These are phyloP conservation scores for Termitomyces eurrhizus DNA, from an alignment of 768 basidiomycete genomes.

Conservation along the genomic window DNA sequence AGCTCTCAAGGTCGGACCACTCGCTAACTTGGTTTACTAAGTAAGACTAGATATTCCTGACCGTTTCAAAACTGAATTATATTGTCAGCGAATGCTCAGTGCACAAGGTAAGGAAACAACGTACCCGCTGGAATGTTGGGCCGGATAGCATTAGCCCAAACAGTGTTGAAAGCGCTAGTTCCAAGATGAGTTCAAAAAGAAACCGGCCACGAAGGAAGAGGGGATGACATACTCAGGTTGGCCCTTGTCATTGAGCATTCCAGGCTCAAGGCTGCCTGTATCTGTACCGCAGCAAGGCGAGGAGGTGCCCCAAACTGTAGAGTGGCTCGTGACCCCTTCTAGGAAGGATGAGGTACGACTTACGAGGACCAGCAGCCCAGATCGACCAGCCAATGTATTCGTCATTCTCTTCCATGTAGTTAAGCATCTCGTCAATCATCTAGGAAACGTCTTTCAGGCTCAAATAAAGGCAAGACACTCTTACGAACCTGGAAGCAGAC, in stretches of 20 bases:
- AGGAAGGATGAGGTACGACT: slow-evolving; percentile 10
- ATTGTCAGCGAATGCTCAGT: neutral
- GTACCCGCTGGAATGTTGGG: slow-evolving; percentile 32
- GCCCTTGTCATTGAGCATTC: slow-evolving; percentile 31
- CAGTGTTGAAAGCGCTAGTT: slow-evolving; percentile 31
- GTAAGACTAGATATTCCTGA: slow-evolving; percentile 16
- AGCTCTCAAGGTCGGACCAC: neutral
- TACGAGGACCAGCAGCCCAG: slow-evolving; percentile 46
- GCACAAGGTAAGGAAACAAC: neutral
- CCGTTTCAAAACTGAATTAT: slow-evolving; percentile 13
- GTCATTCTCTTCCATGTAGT: slow-evolving; percentile 36
- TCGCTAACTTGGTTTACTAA: neutral
- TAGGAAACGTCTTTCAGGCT: neutral
- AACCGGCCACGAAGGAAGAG: neutral
- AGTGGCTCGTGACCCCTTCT: neutral
- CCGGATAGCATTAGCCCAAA: slow-evolving; percentile 32
- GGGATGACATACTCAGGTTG: slow-evolving; percentile 28
- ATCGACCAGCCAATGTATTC: slow-evolving; percentile 46
- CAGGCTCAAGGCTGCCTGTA: slow-evolving; percentile 42
- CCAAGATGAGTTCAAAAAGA: neutral
- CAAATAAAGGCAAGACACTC: neutral
- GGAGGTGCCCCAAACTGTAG: slow-evolving; percentile 39
- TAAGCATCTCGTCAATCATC: slow-evolving; percentile 36
- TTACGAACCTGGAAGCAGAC: slow-evolving; percentile 34
- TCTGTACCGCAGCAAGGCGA: slow-evolving; percentile 41